Conservation (phyloP, 495 filamentous ascomycete species). For the Penicillium crystallinum region DNA sequence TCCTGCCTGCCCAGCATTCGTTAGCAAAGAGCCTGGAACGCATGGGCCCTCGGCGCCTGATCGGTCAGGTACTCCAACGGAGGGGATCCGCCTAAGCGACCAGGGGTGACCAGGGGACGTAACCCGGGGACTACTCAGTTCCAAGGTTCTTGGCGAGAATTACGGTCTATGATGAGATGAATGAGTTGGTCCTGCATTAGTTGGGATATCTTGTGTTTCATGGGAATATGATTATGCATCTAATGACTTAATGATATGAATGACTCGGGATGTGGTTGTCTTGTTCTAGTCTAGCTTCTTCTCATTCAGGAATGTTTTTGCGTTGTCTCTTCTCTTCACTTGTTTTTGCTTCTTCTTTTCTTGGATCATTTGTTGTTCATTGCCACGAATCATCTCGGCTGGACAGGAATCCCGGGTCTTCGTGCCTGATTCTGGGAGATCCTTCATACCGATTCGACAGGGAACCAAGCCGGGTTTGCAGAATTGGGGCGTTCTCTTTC, state of each 20-base stretch:
- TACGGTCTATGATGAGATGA: background rate
- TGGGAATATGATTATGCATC: background rate
- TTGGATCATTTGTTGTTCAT: background rate
- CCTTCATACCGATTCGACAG: slow-evolving; percentile 1
- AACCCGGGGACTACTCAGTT: background rate
- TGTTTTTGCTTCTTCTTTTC: background rate
- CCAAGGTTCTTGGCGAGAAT: background rate
- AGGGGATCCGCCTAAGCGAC: slow-evolving; percentile 31
- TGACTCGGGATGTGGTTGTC: background rate
- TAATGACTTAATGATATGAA: slow-evolving; percentile 6
- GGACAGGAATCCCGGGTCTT: background rate
- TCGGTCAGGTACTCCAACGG: slow-evolving; percentile 75
- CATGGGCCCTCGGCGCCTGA: slow-evolving; percentile 64
- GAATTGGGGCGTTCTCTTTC: background rate
- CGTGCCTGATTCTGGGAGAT: background rate
- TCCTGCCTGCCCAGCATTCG: slow-evolving; percentile 51
- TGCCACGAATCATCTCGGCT: background rate
- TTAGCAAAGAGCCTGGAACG: slow-evolving; percentile 58
- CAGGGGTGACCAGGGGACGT: background rate
- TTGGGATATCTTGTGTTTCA: background rate
- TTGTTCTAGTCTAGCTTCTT: background rate
- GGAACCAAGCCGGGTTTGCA: background rate
- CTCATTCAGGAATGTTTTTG: background rate
- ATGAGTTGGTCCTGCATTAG: slow-evolving; percentile 5
- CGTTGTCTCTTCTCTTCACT: background rate